A percentile compares a stretch with the other conserved stretches of the same genome.
These are phyloP conservation scores for Colletotrichum sublineola DNA, from an alignment of 2,329 filamentous ascomycete species.

Conservation along the genomic window DNA sequence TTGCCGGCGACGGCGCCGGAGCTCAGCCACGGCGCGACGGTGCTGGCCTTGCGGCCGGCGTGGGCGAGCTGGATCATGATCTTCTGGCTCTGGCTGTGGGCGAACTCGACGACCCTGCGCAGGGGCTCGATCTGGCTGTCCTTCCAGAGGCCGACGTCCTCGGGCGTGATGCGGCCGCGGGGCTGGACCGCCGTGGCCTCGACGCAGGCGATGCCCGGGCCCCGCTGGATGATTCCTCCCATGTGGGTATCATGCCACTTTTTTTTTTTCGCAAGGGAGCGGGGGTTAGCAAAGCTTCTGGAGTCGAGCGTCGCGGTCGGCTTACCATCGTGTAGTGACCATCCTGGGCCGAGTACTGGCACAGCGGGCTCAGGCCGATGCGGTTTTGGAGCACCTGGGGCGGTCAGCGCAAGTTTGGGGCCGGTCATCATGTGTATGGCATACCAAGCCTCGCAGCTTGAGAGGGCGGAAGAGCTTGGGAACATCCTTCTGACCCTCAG, in stretches of 20 bases:
- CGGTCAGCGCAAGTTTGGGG: background rate
- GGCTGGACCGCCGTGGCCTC: conserved; percentile 78
- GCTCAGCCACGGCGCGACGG: conserved; percentile 68
- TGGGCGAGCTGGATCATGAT: conserved; percentile 80
- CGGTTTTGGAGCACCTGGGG: conserved; percentile 50
- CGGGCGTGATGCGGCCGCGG: conserved; percentile 79
- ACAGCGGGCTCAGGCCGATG: conserved; percentile 61
- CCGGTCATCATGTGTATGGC: conserved; percentile 46
- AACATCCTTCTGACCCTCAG: background rate
- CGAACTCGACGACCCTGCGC: conserved; percentile 72
- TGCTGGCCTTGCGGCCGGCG: conserved; percentile 71
- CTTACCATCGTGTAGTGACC: conserved; percentile 45
- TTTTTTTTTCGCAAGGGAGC: no score
- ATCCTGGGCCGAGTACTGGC: conserved; percentile 58
- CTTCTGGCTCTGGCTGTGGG: conserved; percentile 74
- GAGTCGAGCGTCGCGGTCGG: background rate
- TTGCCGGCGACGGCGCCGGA: conserved; percentile 63
- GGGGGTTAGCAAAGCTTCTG: background rate
- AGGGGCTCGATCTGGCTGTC: conserved; percentile 76
- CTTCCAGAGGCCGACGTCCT: conserved; percentile 77
- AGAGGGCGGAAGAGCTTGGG: conserved; percentile 57
- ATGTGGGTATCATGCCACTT: conserved; percentile 58
- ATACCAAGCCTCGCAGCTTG: conserved; percentile 56
- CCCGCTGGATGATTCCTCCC: conserved; percentile 53
- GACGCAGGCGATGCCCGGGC: conserved; percentile 73